These are phyloP conservation scores for Leccinum incarnatum DNA, from an alignment of 768 basidiomycete genomes.

Conservation along the genomic window DNA sequence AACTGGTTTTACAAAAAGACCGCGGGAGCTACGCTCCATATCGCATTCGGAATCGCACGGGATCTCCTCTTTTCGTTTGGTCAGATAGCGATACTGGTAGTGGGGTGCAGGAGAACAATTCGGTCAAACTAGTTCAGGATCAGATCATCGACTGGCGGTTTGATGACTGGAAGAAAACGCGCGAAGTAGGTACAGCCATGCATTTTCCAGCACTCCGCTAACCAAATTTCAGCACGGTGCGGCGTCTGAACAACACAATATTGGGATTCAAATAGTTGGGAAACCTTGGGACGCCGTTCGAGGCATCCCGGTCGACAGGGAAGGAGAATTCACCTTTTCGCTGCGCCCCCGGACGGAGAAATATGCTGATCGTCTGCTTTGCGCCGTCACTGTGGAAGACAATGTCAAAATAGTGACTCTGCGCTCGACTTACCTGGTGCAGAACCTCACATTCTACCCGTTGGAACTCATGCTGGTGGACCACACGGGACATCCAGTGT, in stretches of 20 bases:
- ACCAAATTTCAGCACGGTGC: slow-evolving; percentile 37
- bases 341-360: slow-evolving; percentile 79
- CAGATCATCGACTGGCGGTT: slow-evolving; percentile 92
- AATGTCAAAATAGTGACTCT: slow-evolving; percentile 94
- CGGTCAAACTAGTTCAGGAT: slow-evolving; percentile 66
- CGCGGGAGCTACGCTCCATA: slow-evolving; percentile 94
- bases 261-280: slow-evolving; percentile 80
- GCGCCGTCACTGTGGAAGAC: slow-evolving; percentile 85
- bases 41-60: slow-evolving; percentile 87
- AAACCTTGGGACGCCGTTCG: slow-evolving; percentile 88
- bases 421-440: slow-evolving; percentile 87
- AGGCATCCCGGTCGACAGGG: slow-evolving; percentile 87
- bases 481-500: slow-evolving; percentile 74
- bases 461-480: slow-evolving; percentile 90
- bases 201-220: background rate
- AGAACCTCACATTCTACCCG: slow-evolving; percentile 89
- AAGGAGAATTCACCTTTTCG: slow-evolving; percentile 86
- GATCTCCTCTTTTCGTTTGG: slow-evolving; percentile 82
- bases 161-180: slow-evolving; percentile 91
- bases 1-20: slow-evolving; percentile 66
- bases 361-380: slow-evolving; percentile 76
- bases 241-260: slow-evolving; percentile 71
- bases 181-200: slow-evolving; percentile 61
- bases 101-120: slow-evolving; percentile 45
- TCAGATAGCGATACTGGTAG: slow-evolving; percentile 65